phyloP scores from a whole-genome alignment of 176 grass and related monocot species.

The Alopecurus myosuroides region DNA sequence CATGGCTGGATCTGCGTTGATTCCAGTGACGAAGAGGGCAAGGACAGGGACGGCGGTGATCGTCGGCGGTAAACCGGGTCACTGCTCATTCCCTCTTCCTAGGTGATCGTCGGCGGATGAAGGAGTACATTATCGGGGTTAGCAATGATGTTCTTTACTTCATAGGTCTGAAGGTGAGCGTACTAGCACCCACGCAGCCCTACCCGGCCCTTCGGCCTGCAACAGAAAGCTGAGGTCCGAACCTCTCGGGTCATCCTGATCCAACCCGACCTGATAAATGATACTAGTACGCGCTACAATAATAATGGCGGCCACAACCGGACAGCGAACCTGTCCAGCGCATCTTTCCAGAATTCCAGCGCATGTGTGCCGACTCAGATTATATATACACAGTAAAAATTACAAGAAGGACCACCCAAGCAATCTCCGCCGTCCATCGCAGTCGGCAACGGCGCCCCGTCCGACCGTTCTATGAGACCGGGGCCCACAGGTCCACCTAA shows the following conservation, averaged over 20 bases:
- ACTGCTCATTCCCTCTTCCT: too few species aligned
- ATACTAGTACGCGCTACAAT: not conserved
- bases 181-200: too few species aligned
- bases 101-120: too few species aligned
- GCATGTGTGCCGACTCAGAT: not conserved
- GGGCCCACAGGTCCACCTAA: not conserved
- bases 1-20: too few species aligned
- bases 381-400: too few species aligned
- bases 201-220: too few species aligned
- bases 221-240: not conserved
- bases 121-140: too few species aligned
- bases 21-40: too few species aligned
- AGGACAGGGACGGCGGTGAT: too few species aligned
- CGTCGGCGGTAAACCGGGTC: too few species aligned
- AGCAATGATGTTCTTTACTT: too few species aligned
- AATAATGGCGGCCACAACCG: not conserved
- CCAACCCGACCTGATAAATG: not conserved
- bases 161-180: too few species aligned
- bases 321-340: not conserved
- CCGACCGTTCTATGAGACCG: constrained; percentile 20
- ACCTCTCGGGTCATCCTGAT: not conserved
- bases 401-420: not conserved
- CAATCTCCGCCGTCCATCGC: constrained; percentile 23
- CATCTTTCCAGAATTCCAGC: not conserved
- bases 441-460: not conserved